phyloP scores from a whole-genome alignment of 2,329 filamentous ascomycete species.

The Pestalotiopsis sp. region DNA sequence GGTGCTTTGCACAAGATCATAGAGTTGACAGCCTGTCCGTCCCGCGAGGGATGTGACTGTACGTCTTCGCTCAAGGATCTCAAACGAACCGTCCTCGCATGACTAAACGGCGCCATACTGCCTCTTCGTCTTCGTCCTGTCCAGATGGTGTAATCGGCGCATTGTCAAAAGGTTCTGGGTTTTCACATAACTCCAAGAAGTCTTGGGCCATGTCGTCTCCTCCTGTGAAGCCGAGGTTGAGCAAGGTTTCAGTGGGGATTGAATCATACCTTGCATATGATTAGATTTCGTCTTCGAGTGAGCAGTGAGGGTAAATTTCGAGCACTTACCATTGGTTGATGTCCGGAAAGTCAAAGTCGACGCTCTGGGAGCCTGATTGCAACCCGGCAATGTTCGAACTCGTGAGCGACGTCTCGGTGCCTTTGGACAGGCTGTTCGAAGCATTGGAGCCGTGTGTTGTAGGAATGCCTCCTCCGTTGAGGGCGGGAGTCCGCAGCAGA shows the following conservation, averaged over 20 bases:
- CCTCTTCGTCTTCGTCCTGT: constrained; percentile 35
- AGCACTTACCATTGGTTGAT: constrained; percentile 26
- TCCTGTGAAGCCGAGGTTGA: constrained; percentile 35
- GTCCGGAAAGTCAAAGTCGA: constrained; percentile 15
- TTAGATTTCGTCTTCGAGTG: neutral
- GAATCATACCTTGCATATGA: constrained; percentile 30
- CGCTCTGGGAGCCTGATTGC: neutral
- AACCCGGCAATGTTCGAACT: neutral
- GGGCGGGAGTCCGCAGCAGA: neutral
- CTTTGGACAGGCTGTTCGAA: neutral
- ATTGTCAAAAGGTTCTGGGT: constrained; percentile 33
- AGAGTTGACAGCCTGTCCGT: neutral
- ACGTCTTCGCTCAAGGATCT: neutral
- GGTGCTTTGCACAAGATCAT: neutral
- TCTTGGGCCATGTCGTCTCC: constrained; percentile 34
- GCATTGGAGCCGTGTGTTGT: neutral
- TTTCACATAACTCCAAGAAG: constrained; percentile 35
- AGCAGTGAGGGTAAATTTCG: constrained; percentile 5
- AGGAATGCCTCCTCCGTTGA: neutral
- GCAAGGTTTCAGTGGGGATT: constrained; percentile 31
- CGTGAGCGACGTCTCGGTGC: neutral
- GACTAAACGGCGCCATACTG: constrained; percentile 35
- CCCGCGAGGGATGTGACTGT: neutral
- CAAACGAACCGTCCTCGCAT: constrained; percentile 34
- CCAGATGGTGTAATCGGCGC: constrained; percentile 25